Percentiles rank a stretch among this genome's conserved stretches.
These are phyloP conservation scores for Termitomyces sp. DNA, from an alignment of 768 basidiomycete genomes.

Conservation along the genomic window DNA sequence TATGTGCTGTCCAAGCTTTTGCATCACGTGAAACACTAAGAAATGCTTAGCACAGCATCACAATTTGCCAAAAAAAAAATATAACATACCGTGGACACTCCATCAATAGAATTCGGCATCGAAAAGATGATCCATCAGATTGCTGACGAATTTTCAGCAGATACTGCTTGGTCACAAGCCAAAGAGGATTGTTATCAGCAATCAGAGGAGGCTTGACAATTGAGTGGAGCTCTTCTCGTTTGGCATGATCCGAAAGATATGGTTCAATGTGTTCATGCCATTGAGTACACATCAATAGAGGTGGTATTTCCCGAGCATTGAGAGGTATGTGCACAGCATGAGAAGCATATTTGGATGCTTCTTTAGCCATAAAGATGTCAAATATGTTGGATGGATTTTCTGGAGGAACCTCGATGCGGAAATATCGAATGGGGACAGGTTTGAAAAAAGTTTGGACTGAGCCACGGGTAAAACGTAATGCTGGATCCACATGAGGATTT, in stretches of 20 bases:
- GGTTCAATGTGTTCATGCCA: not conserved
- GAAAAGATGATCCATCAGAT: not conserved
- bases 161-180: not conserved
- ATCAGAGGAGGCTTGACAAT: not conserved
- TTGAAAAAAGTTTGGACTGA: not conserved
- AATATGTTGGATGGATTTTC: not conserved
- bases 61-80: not conserved
- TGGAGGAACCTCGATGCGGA: not conserved
- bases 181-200: not conserved
- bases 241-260: not conserved
- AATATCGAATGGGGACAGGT: not conserved
- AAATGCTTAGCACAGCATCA: not conserved
- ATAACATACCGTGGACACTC: not conserved
- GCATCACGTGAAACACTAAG: not conserved
- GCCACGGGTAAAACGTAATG: not conserved
- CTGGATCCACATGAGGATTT: not conserved
- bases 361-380: not conserved
- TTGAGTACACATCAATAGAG: not conserved
- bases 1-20: not conserved
- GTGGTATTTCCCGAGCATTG: not conserved
- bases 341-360: not conserved
- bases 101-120: not conserved
- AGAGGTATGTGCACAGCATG: not conserved
- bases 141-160: not conserved
- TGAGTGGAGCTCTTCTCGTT: not conserved